phyloP scores from a whole-genome alignment of 768 basidiomycete genomes.

The Hygrophoropsis aurantiaca region DNA sequence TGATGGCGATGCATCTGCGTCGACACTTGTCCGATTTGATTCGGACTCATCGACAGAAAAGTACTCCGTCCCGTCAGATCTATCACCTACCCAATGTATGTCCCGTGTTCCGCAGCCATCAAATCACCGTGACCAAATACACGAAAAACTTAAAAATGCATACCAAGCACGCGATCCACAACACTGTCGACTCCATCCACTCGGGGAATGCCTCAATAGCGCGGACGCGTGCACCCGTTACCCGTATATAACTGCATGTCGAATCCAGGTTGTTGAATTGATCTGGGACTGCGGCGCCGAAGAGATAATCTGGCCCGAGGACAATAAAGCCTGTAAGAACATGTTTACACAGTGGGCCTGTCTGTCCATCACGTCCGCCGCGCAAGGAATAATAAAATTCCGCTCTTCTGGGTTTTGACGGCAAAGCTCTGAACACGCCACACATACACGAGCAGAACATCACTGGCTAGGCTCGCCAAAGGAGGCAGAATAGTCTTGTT shows the following conservation, averaged over 20 bases:
- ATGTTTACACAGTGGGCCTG: no score
- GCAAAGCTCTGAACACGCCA: no score
- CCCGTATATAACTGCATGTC: constrained; percentile 44
- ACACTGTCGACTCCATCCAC: constrained; percentile 44
- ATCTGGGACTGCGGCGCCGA: constrained; percentile 43
- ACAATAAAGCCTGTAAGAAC: constrained; percentile 59
- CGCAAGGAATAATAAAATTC: neutral
- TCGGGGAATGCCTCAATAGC: constrained; percentile 41
- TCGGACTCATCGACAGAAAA: constrained; percentile 39
- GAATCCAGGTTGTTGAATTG: constrained; percentile 26
- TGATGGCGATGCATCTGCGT: neutral
- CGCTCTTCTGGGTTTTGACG: neutral
- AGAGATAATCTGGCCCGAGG: constrained; percentile 60
- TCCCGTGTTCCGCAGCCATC: no score
- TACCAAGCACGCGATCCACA: neutral
- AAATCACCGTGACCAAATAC: no score
- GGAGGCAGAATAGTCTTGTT: constrained; percentile 59
- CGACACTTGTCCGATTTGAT: neutral
- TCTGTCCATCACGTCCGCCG: no score
- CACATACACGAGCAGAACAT: neutral
- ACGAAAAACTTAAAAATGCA: no score
- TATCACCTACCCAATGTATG: no score
- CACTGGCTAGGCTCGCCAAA: constrained; percentile 39
- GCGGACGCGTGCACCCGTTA: constrained; percentile 23
- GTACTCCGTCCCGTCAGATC: constrained; percentile 37